Base-by-base conservation (phyloP, 2,329 filamentous ascomycete species). In the Hymenoscyphus fraxineus region DNA sequence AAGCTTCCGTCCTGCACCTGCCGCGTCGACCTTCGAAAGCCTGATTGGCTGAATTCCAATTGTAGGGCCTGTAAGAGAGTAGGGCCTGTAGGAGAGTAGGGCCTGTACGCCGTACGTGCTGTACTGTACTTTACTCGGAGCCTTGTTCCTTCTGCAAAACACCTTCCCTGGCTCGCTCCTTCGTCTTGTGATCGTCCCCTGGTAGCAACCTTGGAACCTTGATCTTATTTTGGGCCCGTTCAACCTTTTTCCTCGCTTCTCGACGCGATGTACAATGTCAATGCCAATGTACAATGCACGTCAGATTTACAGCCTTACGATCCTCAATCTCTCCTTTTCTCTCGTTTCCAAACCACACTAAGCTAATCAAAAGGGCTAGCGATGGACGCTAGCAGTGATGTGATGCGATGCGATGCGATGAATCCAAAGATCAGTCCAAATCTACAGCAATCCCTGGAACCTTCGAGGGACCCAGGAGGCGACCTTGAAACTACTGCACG, bases 271-370 rank as follows among this genome's bases (percentile, higher is more conserved):
- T 51, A 10, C 32, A 35, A 35, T 35, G 6, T 35, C 6, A 27
- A 27, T 27, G 27, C 3, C 27, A 27, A 6, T 47, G 6, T 51
- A n/a, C 10, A 10, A 51, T 51, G 44, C 44, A 51, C 44, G 44
- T 51, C 44, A 51, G 44, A 51, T 35, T 27, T 10, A n/a, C 44
- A 51, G 44, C 44, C 44, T 51, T 51, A 51, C 44, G 44, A 51
- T 27, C 55, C 55, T 51, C 44, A 51, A 51, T 22, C 16, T 38
- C 16, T 57, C 54, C 7, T 32, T 38, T 35, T 27, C 15, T 32
- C 12, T 57, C 27, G 31, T 57, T 13, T 38, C 6, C 35, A 22
- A 27, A 6, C 19, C 13, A 13, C 55, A 2, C n/a, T 15, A 16
- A 32, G 6, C 16, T 7, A 16, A 31, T 32, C 3, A 35, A 57